These are phyloP conservation scores for Clarireedia monteithiana DNA, from an alignment of 2,329 filamentous ascomycete species.

Conservation along the genomic window DNA sequence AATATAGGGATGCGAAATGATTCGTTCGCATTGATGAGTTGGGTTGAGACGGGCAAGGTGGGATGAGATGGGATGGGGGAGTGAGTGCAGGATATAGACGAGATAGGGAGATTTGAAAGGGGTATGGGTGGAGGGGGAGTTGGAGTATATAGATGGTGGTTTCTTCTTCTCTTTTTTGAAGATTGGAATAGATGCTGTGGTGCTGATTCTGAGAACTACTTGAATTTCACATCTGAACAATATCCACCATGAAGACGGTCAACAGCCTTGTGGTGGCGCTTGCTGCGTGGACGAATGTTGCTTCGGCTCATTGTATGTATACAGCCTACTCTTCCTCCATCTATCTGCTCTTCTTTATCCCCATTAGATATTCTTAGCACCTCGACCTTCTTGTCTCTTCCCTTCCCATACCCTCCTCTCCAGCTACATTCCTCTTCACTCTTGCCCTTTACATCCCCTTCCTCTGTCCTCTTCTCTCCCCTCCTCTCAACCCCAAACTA, in stretches of 20 bases:
- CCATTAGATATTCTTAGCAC: neutral
- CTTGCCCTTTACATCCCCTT: neutral
- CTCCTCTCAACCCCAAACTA: neutral
- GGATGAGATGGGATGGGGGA: neutral
- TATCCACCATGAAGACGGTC: neutral
- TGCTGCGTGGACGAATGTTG: neutral
- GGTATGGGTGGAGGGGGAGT: neutral
- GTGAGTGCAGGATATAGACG: neutral
- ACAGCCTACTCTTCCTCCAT: neutral
- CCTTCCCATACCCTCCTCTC: neutral
- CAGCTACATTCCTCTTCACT: neutral
- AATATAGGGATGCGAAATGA: too few relatives aligned
- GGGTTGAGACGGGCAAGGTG: too few relatives aligned
- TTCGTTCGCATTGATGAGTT: too few relatives aligned
- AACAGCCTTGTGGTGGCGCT: neutral
- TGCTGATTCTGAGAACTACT: too few relatives aligned
- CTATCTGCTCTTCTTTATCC: neutral
- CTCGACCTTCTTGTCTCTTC: neutral
- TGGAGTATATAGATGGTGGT: neutral
- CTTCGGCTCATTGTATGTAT: constrained; percentile 7
- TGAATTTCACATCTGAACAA: too few relatives aligned
- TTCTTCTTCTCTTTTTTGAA: neutral
- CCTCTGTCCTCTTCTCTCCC: neutral
- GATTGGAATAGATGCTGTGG: too few relatives aligned
- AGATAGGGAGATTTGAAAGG: neutral